Conservation (phyloP, 2,329 filamentous ascomycete genomes). For the Phaeosphaeria sp. region DNA sequence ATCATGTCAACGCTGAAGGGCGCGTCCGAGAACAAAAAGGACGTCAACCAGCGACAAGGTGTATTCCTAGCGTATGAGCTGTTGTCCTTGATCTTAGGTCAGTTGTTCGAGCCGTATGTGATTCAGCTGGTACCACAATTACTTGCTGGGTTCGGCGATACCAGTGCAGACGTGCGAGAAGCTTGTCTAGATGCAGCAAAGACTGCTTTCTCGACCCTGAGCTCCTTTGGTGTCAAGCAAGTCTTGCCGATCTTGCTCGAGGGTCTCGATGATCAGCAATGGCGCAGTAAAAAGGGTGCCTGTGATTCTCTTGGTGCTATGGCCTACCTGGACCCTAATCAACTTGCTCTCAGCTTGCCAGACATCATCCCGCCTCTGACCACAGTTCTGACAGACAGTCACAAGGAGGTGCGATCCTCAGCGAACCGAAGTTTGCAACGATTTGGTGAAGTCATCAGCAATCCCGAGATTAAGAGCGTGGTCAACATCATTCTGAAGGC, state of each 20-base stretch:
- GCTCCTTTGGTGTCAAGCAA: slow-evolving; percentile 94
- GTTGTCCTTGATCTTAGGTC: slow-evolving; percentile 82
- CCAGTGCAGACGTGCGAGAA: slow-evolving; percentile 86
- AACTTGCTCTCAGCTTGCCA: slow-evolving; percentile 88
- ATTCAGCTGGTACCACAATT: slow-evolving; percentile 94
- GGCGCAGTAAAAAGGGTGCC: slow-evolving; percentile 98
- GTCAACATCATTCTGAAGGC: slow-evolving; percentile 94
- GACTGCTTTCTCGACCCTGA: slow-evolving; percentile 89
- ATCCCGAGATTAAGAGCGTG: slow-evolving; percentile 93
- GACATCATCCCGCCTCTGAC: slow-evolving; percentile 97
- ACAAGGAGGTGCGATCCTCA: slow-evolving; percentile 92
- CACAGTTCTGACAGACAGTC: slow-evolving; percentile 92
- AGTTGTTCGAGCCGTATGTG: slow-evolving; percentile 93
- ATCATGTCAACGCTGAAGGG: slow-evolving; percentile 82
- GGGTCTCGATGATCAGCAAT: slow-evolving; percentile 92
- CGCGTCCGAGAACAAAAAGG: slow-evolving; percentile 95
- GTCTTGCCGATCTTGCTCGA: slow-evolving; percentile 90
- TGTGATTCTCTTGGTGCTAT: slow-evolving; percentile 97
- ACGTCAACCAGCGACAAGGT: slow-evolving; percentile 85
- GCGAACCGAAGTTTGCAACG: slow-evolving; percentile 96
- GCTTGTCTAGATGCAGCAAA: slow-evolving; percentile 93
- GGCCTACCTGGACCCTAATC: slow-evolving; percentile 96
- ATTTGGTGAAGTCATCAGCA: slow-evolving; percentile 97
- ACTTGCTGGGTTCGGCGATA: slow-evolving; percentile 86
- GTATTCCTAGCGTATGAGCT: slow-evolving; percentile 91